Conservation (phyloP, 2,329 filamentous ascomycete species). For the Fusarium abutilonis region DNA sequence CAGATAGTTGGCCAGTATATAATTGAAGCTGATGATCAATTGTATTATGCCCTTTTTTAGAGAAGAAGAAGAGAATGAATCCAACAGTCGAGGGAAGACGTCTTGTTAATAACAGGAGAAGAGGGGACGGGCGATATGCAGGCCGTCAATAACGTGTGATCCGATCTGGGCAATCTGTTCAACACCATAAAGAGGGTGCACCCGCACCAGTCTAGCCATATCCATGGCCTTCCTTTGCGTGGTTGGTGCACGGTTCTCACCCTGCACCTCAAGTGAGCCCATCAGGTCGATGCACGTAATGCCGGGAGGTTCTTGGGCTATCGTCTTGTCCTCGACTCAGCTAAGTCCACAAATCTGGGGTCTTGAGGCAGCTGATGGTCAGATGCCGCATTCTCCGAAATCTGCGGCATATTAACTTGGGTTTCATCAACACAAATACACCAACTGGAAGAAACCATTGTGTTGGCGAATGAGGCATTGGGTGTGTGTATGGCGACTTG, state of each 20-base stretch:
- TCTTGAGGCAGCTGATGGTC: constrained; percentile 42
- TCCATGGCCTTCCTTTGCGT: constrained; percentile 46
- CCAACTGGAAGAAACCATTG: constrained; percentile 23
- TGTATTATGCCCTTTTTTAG: constrained; percentile 8
- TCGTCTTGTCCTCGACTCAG: constrained; percentile 33
- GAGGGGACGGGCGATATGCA: constrained; percentile 40
- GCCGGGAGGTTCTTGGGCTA: constrained; percentile 36
- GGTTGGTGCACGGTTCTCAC: constrained; percentile 45
- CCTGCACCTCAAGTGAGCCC: constrained; percentile 43
- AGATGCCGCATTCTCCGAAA: constrained; percentile 36
- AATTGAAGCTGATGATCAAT: constrained; percentile 20
- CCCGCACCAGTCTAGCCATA: constrained; percentile 44
- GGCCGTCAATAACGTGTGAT: constrained; percentile 45
- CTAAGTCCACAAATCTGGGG: constrained; percentile 40
- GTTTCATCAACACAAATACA: constrained; percentile 34
- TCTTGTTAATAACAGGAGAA: constrained; percentile 36
- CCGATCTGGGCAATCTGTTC: constrained; percentile 43
- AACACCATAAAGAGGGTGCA: constrained; percentile 45
- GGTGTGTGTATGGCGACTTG: constrained; percentile 37
- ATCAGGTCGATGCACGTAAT: constrained; percentile 45
- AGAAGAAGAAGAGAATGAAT: constrained; percentile 23
- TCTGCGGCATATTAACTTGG: constrained; percentile 30
- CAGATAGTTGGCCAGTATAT: constrained; percentile 6
- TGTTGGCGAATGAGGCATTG: constrained; percentile 24
- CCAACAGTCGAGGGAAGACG: constrained; percentile 23